Evolutionary conservation across 2,329 filamentous ascomycete species (phyloP).

Genomic region (Cadophora gregata): DNA sequence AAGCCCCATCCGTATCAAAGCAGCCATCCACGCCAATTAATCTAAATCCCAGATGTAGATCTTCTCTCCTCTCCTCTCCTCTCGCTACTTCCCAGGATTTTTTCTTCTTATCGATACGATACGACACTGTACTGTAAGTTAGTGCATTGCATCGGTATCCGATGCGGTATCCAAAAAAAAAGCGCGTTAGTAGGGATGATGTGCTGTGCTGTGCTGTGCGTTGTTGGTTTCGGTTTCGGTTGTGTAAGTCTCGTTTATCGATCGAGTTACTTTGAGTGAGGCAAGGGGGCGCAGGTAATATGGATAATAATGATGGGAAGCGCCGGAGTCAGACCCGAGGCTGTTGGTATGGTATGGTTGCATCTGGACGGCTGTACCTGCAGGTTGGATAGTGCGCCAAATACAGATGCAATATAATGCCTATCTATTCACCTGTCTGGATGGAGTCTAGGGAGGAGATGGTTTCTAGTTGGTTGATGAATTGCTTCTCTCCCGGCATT

Average conservation of each 20-base stretch:
- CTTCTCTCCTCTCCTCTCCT: neutral
- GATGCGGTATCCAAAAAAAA: too few relatives aligned
- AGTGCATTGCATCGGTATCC: too few relatives aligned
- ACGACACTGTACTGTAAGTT: too few relatives aligned
- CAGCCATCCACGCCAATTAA: too few relatives aligned
- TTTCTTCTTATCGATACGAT: too few relatives aligned
- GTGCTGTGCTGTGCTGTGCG: neutral
- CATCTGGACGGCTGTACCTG: neutral
- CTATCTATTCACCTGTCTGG: neutral
- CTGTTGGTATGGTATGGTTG: neutral
- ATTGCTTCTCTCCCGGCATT: neutral
- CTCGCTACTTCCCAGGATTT: too few relatives aligned
- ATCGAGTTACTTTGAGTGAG: too few relatives aligned
- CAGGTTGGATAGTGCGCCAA: neutral
- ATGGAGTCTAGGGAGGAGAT: neutral
- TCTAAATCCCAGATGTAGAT: conserved; percentile 24
- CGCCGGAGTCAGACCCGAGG: neutral
- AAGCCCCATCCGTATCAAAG: neutral
- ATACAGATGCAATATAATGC: too few relatives aligned
- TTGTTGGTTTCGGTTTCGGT: too few relatives aligned
- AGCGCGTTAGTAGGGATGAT: too few relatives aligned
- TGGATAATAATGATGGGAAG: neutral
- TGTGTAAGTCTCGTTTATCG: too few relatives aligned
- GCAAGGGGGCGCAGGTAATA: neutral
- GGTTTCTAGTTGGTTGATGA: neutral